Evolutionary conservation across 78 protist genomes (phyloP), one percentile per base, ranked within the genome.

Genomic region (Dictyostelium intermedium): DNA sequence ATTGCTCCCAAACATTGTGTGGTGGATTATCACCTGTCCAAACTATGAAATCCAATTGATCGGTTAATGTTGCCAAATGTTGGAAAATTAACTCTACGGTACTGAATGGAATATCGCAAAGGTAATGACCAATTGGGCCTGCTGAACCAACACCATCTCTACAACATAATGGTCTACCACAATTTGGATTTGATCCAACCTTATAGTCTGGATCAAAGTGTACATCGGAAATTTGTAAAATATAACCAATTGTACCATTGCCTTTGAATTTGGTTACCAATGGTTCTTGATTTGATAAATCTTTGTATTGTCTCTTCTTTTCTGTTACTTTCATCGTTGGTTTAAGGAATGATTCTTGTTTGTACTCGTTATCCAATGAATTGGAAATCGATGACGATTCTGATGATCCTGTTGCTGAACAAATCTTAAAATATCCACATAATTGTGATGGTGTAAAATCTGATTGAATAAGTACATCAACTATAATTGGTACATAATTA

Each of bases 1-100:
- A 43, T 85, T 56, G 82, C 23, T 79, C 66, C 95, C 91, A 84
- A 1, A 91, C 91, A 11, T 84, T 83, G 20, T 91, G 95, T 50
- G 92, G 91, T 73, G 95, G 91, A 30, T 74, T 82, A 45, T 91
- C 95, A 77, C 95, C 95, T 37, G 84, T 91, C 87, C 84, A 91
- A 41, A 72, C 25, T 23, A 91, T 73, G 34, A 91, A 47, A 43
- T 73, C 82, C 0, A 89, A 39, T 78, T 80, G 93, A 73, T 79
- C 77, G 11, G 85, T 60, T 39, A 61, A 27, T 18, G 85, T 61
- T 2, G 37, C 25, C 5, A 84, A 56, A 20, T 39, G 82, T 16
- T 84, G 53, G 34, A 91, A 84, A 11, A 77, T 84, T 10, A 32
- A 20, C 45, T 77, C 80, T 1, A 84, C 95, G 2, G 91, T 77